phyloP scores from a whole-genome alignment of 495 filamentous ascomycete genomes.

The Aspergillus bertholletiae region DNA sequence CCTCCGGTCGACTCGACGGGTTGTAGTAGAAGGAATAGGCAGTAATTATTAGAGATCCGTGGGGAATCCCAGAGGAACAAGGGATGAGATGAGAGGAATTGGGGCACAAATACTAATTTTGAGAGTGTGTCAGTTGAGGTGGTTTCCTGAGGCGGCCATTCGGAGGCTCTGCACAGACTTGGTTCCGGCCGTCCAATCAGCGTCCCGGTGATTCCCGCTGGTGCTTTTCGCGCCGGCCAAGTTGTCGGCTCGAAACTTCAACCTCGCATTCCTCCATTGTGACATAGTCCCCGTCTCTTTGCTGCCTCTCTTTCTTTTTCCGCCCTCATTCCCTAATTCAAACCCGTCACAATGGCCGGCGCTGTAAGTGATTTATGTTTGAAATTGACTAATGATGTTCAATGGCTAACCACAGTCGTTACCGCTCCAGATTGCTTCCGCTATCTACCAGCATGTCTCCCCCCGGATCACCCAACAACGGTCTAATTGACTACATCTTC shows the following conservation, averaged over 20 bases:
- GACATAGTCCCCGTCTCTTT: constrained; percentile 13
- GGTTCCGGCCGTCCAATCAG: constrained; percentile 37
- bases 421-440: constrained; percentile 48
- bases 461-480: constrained; percentile 14
- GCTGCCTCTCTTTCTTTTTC: constrained; percentile 7
- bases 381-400: background rate
- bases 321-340: constrained; percentile 9
- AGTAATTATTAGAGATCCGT: too few species aligned
- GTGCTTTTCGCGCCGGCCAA: constrained; percentile 27
- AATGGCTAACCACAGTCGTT: constrained; percentile 34
- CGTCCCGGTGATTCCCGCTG: constrained; percentile 41
- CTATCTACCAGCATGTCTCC: constrained; percentile 79
- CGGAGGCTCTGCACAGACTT: constrained; percentile 9
- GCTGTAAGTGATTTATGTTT: constrained; percentile 30
- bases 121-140: background rate
- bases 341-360: constrained; percentile 52
- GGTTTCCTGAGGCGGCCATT: constrained; percentile 1
- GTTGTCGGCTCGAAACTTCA: constrained; percentile 14
- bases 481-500: background rate
- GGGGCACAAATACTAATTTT: constrained; percentile 1
- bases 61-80: too few species aligned
- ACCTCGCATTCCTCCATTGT: constrained; percentile 23
- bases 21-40: too few species aligned
- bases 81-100: background rate
- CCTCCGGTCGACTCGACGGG: background rate